Evolutionary conservation across 2,329 filamentous ascomycete species (phyloP), one percentile per base, ranked within the genome.

Genomic region (Fusarium euwallaceae): DNA sequence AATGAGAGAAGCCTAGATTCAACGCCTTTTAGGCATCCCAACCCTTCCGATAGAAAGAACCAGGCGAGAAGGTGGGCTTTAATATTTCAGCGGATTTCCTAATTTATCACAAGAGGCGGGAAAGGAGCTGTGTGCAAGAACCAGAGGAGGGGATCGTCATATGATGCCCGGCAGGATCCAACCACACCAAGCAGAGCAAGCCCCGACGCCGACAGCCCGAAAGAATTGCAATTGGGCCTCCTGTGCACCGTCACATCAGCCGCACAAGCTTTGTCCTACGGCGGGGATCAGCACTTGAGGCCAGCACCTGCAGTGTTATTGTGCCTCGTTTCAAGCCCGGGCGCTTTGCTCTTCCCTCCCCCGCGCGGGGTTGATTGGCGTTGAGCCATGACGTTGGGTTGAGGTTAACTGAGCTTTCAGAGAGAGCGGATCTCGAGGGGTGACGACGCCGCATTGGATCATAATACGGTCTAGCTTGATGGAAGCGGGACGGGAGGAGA

Each of bases 301-400:
- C 55, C 53, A 56, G 51, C 29, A 55, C 51, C 51, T 34, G 51
- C 34, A 36, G 32, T 24, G 16, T 14, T 34, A 14, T 14, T 24
- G 36, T n/a, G 36, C n/a, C 20, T 36, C n/a, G 29, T 39, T 37
- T 24, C 20, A 24, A 60, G 56, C 36, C 34, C 10, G 6, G 48
- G 24, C 27, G 48, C 20, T 22, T 36, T 34, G 32, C 24, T 36
- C 37, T 27, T 12, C 16, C 16, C 58, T 12, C 16, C 16, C 58
- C 34, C 61, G 51, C 43, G 39, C 29, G 45, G 62, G 58, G 32
- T 51, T 73, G 63, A 67, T 66, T 69, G 69, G 66, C 66, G 66
- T 61, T 41, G 58, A 73, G 66, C 71, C 71, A 81, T 81, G 80
- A 79, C 80, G 80, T 80, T 80, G 70, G 65, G 69, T 70, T 78